Percentiles rank a stretch among this genome's conserved stretches.
These are phyloP conservation scores for Apocynum venetum DNA, from an alignment of 257 asterid species.

Conservation along the genomic window DNA sequence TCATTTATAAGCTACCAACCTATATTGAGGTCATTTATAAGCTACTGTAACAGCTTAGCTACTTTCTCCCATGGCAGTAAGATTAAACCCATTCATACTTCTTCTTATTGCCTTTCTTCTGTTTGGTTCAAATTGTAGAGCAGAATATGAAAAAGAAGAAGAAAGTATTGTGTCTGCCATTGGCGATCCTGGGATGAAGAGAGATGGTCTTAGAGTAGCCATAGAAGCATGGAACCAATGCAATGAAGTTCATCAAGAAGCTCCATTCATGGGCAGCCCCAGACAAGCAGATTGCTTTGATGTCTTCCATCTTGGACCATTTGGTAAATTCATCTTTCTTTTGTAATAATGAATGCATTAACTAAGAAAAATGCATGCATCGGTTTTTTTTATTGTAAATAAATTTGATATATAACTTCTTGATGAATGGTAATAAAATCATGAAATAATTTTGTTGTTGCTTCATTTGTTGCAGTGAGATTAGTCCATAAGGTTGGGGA, in stretches of 20 bases:
- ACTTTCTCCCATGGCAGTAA: too few species aligned
- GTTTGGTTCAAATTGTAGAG: not conserved
- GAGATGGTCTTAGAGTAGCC: slow-evolving; percentile 58
- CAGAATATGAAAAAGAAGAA: not conserved
- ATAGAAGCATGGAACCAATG: slow-evolving; percentile 60
- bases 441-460: too few species aligned
- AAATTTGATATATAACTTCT: too few species aligned
- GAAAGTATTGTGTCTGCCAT: slow-evolving; percentile 30
- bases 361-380: not conserved
- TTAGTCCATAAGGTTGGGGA: slow-evolving; percentile 44
- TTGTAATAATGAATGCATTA: too few species aligned
- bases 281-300: slow-evolving; percentile 68
- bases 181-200: slow-evolving; percentile 66
- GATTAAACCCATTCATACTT: too few species aligned
- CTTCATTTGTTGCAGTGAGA: not conserved
- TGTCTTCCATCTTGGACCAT: slow-evolving; percentile 14
- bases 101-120: too few species aligned
- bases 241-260: slow-evolving; percentile 62
- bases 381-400: not conserved
- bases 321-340: not conserved
- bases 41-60: too few species aligned
- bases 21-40: too few species aligned
- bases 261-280: slow-evolving; percentile 56
- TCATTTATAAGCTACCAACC: too few species aligned
- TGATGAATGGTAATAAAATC: too few species aligned